phyloP scores from a whole-genome alignment of 352 stramenopile genomes.

The Phytopythium chamaehyphon region DNA sequence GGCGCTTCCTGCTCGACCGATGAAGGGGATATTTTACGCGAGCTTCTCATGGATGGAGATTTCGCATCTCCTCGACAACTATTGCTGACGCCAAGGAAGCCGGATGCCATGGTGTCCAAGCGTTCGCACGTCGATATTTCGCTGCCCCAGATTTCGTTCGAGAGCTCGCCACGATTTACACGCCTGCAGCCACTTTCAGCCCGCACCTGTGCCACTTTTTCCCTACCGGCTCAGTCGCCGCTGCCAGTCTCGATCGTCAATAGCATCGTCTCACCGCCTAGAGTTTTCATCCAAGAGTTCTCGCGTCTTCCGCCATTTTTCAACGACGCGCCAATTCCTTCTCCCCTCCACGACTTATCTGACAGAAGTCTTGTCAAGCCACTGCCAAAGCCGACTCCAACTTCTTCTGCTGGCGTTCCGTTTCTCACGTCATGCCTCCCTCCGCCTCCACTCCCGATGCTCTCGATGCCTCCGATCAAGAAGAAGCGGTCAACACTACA shows the following conservation, averaged over 20 bases:
- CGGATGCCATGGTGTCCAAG: slow-evolving; percentile 30
- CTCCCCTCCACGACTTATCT: slow-evolving; percentile 15
- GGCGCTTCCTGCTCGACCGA: slow-evolving; percentile 37
- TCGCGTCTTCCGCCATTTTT: slow-evolving; percentile 62
- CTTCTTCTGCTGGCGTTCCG: slow-evolving; percentile 18
- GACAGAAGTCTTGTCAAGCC: slow-evolving; percentile 7
- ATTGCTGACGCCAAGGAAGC: slow-evolving; percentile 41
- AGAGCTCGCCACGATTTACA: slow-evolving; percentile 51
- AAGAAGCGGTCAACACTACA: slow-evolving; percentile 39
- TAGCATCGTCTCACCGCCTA: slow-evolving; percentile 66
- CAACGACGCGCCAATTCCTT: slow-evolving; percentile 26
- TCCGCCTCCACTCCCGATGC: slow-evolving; percentile 55
- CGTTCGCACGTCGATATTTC: slow-evolving; percentile 59
- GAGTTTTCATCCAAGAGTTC: slow-evolving; percentile 79
- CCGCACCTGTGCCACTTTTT: slow-evolving; percentile 35
- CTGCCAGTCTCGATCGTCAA: slow-evolving; percentile 56
- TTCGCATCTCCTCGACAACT: slow-evolving; percentile 61
- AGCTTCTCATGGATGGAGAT: slow-evolving; percentile 66
- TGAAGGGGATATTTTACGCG: slow-evolving; percentile 72
- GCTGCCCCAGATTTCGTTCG: slow-evolving; percentile 69
- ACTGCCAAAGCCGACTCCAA: slow-evolving; percentile 8
- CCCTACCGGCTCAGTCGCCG: slow-evolving; percentile 28
- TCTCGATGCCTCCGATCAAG: slow-evolving; percentile 73
- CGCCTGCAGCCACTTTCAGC: slow-evolving; percentile 59
- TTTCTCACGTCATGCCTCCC: slow-evolving; percentile 56